Evolutionary conservation across 495 filamentous ascomycete species (phyloP), one percentile per base, ranked within the genome.

Genomic region (Aspergillus diversus): DNA sequence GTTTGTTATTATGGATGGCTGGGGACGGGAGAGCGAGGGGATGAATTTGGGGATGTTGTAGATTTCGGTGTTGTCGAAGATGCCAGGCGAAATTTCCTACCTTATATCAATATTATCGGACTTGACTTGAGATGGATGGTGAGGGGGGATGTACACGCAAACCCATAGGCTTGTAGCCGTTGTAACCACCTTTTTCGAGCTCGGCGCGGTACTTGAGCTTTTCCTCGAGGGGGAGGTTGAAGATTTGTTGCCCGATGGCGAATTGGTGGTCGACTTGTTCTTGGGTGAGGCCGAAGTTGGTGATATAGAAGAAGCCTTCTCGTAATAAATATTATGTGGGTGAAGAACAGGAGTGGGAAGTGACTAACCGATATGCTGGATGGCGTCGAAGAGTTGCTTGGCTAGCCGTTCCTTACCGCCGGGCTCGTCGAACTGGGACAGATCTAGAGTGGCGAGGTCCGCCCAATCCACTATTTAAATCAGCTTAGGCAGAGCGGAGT

Each of bases 191-290:
- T 0, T 60, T 53, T 6, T 59, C 72, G 4, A 77, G 71, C 50
- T 77, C 73, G 43, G 60, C 75, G 59, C 76, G 73, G 61, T 83
- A 86, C 66, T 81, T 77, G 34, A 79, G 73, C 59, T 86, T 86
- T 67, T 86, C 84, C 33, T 85, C 81, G 12, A 80, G 67, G 0
- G 83, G 83, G 0, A 89, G 77, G 5, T 76, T 69, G 70, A 86
- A 84, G 66, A 86, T 80, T 31, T 80, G 78, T 52, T 80, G 79
- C 21, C 78, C 84, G 0, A 87, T 69, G 47, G 83, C 81, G 59
- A 85, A 88, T 61, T 88, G 85, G 32, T 75, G 76, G 54, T 82
- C 76, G 8, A 88, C 75, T 64, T 85, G 78, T 54, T 86, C 84
- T 59, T 87, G 78, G 35, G 72, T 73, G 48, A 87, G 79, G 39